Conservation (phyloP, 2,329 filamentous ascomycete genomes). For the Fusarium xyrophilum region DNA sequence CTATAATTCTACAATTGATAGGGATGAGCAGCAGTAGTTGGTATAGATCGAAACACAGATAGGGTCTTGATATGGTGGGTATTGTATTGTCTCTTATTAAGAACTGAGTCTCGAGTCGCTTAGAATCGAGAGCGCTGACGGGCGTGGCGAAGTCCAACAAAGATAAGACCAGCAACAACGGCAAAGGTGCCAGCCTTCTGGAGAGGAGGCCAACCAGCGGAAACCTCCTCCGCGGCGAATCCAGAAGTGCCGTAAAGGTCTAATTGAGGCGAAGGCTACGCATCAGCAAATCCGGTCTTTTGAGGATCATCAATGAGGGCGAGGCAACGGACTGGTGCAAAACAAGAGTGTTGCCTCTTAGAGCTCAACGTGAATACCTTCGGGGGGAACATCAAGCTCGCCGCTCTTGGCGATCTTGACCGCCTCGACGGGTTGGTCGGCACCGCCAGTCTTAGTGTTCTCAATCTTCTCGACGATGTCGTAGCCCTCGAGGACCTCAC, state of each 20-base stretch:
- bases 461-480: conserved; percentile 82
- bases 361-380: conserved; percentile 94
- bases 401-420: conserved; percentile 85
- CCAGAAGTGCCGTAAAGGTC: conserved; percentile 41
- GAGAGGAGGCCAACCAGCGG: conserved; percentile 32
- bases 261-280: conserved; percentile 39
- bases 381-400: conserved; percentile 80
- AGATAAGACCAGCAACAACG: conserved; percentile 31
- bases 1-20: not conserved
- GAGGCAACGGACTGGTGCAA: conserved; percentile 37
- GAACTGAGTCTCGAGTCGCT: conserved; percentile 1
- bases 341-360: conserved; percentile 55
- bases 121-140: conserved; percentile 33
- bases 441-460: conserved; percentile 66
- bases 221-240: conserved; percentile 25
- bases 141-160: conserved; percentile 33
- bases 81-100: conserved; percentile 24
- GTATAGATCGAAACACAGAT: not conserved
- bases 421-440: conserved; percentile 72
- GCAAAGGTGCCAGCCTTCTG: conserved; percentile 36
- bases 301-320: conserved; percentile 18
- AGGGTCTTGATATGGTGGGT: conserved; percentile 5
- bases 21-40: not conserved
- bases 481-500: conserved; percentile 86
- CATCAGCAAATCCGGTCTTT: conserved; percentile 46